Evolutionary conservation across 2,329 filamentous ascomycete genomes (phyloP), one percentile per base, ranked within the genome.

Genomic region (Ophiostoma novo-ulmi): DNA sequence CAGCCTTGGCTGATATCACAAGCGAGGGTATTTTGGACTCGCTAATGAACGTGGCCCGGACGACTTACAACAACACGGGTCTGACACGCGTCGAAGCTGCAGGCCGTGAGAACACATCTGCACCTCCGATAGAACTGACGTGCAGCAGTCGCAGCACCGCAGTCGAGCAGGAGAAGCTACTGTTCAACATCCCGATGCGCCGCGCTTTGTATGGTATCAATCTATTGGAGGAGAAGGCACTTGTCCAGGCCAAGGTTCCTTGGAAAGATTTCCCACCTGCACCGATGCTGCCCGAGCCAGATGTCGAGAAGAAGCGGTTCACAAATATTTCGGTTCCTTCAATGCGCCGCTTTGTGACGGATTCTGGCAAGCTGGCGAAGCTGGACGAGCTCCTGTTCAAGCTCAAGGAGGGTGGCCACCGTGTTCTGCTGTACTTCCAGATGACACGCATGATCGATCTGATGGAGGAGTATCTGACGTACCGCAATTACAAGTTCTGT

Each of bases 401-500:
- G 79, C 89, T 99, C 77, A 99, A 98, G 85, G 91, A 93, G 73
- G 92, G 91, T 73, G 91, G 91, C 48, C 95, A 99, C 76, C 93
- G 95, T 77, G 95, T 99, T 31, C 84, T 99, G 70, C 84, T 99
- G 26, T 99, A 99, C 85, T 99, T 99, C 91, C 95, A 99, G 84
- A 99, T 99, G 95, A 99, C 95, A 4, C 91, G 92, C 78, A 99
- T 99, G 95, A 98, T 99, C 78, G 94, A 99, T 79, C 84, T 99
- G 72, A 98, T 98, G 92, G 95, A 99, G 80, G 95, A 99, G 81
- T 99, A 98, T 76, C 85, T 99, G 72, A 98, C 95, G 0, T 98
- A 98, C 82, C 92, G 95, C 79, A 97, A 98, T 82, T 98, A 97
- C 89, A 97, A 97, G 80, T 99, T 97, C 82, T 96, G 94, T 77